Evolutionary conservation across 768 basidiomycete species (phyloP).

Genomic region (Roridomyces roridus): DNA sequence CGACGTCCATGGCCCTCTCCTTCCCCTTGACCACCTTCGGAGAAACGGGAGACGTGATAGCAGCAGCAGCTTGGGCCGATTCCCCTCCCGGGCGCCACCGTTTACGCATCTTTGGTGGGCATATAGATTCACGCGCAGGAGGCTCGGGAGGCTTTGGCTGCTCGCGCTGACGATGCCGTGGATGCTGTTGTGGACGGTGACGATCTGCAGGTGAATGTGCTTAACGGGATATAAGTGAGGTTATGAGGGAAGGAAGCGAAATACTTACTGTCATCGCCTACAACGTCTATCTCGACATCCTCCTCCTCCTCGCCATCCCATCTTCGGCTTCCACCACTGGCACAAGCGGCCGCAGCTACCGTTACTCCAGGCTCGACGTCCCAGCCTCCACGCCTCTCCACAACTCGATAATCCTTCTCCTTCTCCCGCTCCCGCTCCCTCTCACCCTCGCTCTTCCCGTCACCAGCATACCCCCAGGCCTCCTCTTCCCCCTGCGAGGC

Average conservation of each 20-base stretch:
- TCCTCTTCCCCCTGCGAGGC: not conserved
- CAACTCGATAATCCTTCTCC: not conserved
- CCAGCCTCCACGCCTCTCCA: too few species aligned
- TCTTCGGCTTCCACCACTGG: not conserved
- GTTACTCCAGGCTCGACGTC: too few species aligned
- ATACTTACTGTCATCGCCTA: not conserved
- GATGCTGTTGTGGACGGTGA: too few species aligned
- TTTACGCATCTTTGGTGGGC: constrained; percentile 20
- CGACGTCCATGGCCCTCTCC: constrained; percentile 25
- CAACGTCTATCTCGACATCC: constrained; percentile 15
- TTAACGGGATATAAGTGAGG: too few species aligned
- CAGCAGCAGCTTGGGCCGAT: not conserved
- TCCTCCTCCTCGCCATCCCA: constrained; percentile 31
- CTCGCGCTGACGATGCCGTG: constrained; percentile 9
- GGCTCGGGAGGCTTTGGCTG: not conserved
- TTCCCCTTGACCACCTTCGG: constrained; percentile 18
- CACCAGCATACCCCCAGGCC: not conserved
- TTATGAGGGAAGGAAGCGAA: not conserved
- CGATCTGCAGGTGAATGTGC: too few species aligned
- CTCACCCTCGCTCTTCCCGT: not conserved
- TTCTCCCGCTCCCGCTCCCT: not conserved
- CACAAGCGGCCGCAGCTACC: not conserved
- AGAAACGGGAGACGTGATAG: not conserved
- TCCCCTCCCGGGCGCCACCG: constrained; percentile 2
- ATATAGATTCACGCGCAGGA: not conserved